phyloP scores from a whole-genome alignment of 768 basidiomycete genomes.

The Tylopilus felleus region DNA sequence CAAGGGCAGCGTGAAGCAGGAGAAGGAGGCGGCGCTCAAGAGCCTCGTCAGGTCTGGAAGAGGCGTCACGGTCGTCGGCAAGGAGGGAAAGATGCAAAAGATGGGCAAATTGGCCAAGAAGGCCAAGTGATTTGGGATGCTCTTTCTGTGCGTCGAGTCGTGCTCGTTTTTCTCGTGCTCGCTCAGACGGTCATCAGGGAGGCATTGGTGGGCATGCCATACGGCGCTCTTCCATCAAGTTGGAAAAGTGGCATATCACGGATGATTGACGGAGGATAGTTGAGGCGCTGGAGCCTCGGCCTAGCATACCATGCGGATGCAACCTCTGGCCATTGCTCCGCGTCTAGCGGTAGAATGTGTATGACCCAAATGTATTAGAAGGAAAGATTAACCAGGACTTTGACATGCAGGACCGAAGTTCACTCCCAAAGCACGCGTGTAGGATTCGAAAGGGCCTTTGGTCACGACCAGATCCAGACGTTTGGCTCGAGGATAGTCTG shows the following conservation, averaged over 20 bases:
- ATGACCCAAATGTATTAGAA: not conserved
- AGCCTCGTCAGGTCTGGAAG: slow-evolving; percentile 80
- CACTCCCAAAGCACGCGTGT: too few species aligned
- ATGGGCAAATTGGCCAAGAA: slow-evolving; percentile 6
- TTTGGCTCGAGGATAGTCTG: too few species aligned
- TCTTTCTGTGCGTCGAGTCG: slow-evolving; percentile 2
- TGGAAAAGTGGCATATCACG: not conserved
- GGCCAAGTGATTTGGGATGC: slow-evolving; percentile 22
- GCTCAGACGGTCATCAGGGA: not conserved
- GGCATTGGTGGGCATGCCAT: not conserved
- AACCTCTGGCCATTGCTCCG: not conserved
- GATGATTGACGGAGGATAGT: not conserved
- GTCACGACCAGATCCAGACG: too few species aligned
- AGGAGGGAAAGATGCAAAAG: slow-evolving; percentile 42
- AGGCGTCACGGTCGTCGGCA: slow-evolving; percentile 87
- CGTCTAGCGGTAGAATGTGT: not conserved
- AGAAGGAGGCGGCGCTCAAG: slow-evolving; percentile 82
- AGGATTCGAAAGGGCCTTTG: too few species aligned
- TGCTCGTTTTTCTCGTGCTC: not conserved
- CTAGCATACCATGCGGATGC: not conserved
- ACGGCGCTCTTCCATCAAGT: not conserved
- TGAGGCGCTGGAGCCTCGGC: not conserved
- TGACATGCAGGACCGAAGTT: not conserved
- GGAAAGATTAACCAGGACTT: not conserved
- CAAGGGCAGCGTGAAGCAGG: slow-evolving; percentile 57